Base-by-base conservation (phyloP, 116 monocot genomes). In the Cymodocea nodosa region DNA sequence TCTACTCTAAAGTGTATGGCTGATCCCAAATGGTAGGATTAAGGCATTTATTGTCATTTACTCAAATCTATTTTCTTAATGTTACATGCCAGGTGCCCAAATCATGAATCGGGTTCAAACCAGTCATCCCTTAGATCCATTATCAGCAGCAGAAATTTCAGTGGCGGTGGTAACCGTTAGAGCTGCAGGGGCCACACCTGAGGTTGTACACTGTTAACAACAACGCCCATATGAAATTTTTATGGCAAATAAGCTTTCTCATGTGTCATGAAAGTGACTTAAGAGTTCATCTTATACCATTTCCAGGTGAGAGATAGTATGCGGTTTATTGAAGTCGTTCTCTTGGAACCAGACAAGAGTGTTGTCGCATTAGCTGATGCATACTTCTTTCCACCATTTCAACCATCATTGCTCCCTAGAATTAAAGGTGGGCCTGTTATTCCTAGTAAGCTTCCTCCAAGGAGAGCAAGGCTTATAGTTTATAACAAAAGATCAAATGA, bases 301-400 rank as follows among this genome's bases (percentile, higher is more conserved):
- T 66, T 74, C 18, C 64, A 95, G 95, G 81, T 90, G 61, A 78
- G 90, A 56, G 95, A 95, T 71, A 85, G 95, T 73, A 90, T 95
- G 95, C 77, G 95, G 13, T 95, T 95, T 87, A 76, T 90, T 56
- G 95, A 95, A 76, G 90, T 80, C 35, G 95, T 90, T 71, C 76
- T 95, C 44, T 37, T 87, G 75, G 95, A 95, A 55, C 90, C 90
- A 53, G 95, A 90, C 22, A 95, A 95, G 59, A 75, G 58, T 58
- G 73, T 95, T 67, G 95, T 95, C 24, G 95, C 95, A 30, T 80
- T 95, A 59, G 95, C 95, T 51, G 95, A 95, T 80, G 95, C 95
- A 24, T 95, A 95, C 67, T 95, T 90, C 59, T 95, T 95, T 64
- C 95, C 95, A 23, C 95, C 95, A 61, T 95, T 95, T 72, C 95